Base-by-base conservation (phyloP, 306 rosid species). In the Medicago lupulina region DNA sequence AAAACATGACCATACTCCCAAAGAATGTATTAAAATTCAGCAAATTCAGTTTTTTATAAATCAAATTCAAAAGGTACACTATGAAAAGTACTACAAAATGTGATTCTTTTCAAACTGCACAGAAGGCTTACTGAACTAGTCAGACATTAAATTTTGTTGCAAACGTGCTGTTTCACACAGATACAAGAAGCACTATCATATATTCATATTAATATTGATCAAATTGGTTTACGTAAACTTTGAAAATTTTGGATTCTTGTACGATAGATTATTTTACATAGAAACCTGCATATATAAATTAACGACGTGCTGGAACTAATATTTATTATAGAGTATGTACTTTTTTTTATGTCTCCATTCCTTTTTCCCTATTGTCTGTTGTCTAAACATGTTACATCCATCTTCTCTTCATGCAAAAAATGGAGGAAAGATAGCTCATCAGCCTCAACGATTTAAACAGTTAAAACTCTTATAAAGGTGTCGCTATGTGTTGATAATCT, bases 231-330 rank as follows among this genome's bases (percentile, higher is more conserved):
- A 6, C 17, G 36, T 51, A 15, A 57, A 67, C 13, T 31, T 28
- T 39, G 47, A 40, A 25, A 58, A 15, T 5, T 58, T 17, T 2
- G 4, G 28, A 68, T 67, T 17, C 60, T 67, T 55, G 54, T 31
- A 68, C 19, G 60, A 40, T 47, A 76, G 19, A 25, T 21, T 65
- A 40, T 39, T 76, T 25, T 65, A 18, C 9, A 76, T 18, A 51
- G 13, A 19, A 75, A 57, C 58, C 50, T 28, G 49, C 61, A 76
- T 77, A 41, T 57, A 44, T 55, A 58, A 68, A 77, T 34, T 65
- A 65, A 53, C 55, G 18, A 68, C 15, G 31, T 66, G 54, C 53
- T 38, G 14, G 57, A 65, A 66, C 28, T 21, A 40, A 21, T 41
- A 57, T 47, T 46, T 43, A 57, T 13, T 16, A 31, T 8, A 77